phyloP scores from a whole-genome alignment of 2,329 filamentous ascomycete species.

The Fusarium devonianum region DNA sequence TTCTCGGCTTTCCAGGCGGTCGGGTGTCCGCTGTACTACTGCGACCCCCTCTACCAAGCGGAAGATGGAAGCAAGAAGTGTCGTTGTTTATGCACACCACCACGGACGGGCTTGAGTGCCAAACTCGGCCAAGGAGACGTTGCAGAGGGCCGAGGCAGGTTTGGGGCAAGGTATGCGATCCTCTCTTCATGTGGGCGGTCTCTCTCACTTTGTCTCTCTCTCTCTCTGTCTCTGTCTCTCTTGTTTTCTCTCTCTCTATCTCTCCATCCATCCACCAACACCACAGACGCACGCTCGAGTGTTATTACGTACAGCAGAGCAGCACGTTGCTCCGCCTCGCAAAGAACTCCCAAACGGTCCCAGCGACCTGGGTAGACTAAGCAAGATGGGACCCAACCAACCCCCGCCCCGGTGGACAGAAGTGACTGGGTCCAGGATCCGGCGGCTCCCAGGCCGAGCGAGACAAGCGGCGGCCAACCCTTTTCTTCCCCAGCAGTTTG shows the following conservation, averaged over 20 bases:
- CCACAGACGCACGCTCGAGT: too few relatives aligned
- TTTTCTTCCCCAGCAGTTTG: conserved; percentile 35
- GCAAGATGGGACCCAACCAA: too few relatives aligned
- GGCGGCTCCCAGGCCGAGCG: conserved; percentile 38
- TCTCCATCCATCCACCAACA: not conserved
- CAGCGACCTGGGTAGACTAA: conserved; percentile 36
- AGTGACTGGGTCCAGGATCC: conserved; percentile 39
- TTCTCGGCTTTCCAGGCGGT: conserved; percentile 34
- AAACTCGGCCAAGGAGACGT: conserved; percentile 6
- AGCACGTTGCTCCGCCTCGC: not conserved
- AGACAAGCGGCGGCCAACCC: conserved; percentile 22
- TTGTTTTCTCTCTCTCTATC: conserved; percentile 8
- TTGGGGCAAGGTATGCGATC: conserved; percentile 17
- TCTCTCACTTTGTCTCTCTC: conserved; percentile 4
- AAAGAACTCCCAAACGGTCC: conserved; percentile 21
- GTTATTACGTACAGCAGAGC: not conserved
- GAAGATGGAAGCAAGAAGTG: not conserved
- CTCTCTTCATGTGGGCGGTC: conserved; percentile 13
- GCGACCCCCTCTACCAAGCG: too few relatives aligned
- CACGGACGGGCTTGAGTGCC: conserved; percentile 5
- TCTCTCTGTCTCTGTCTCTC: conserved; percentile 1
- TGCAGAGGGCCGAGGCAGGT: conserved; percentile 6
- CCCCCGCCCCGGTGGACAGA: conserved; percentile 13
- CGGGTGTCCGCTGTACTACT: conserved; percentile 23
- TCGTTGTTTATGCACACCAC: conserved; percentile 9